Percentiles rank a stretch among this genome's conserved stretches.
Conservation (phyloP, 2,329 filamentous ascomycete genomes). For the Bipolaris cookei region DNA sequence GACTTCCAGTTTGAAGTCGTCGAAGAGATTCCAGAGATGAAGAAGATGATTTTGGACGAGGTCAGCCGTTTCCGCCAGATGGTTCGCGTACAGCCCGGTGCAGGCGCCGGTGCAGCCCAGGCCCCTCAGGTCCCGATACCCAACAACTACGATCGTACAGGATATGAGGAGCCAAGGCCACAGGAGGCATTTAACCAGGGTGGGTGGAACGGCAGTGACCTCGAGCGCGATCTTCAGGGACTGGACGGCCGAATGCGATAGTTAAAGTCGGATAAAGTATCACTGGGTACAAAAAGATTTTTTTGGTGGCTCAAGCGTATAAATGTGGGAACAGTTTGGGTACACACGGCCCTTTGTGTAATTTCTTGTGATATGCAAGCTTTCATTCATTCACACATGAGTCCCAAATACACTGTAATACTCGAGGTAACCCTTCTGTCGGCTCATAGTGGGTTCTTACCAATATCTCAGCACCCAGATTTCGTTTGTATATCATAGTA, state of each 20-base stretch:
- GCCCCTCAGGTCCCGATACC: conserved; percentile 66
- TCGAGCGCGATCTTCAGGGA: conserved; percentile 60
- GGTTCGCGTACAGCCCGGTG: conserved; percentile 54
- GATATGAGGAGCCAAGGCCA: conserved; percentile 67
- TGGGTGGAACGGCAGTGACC: conserved; percentile 45
- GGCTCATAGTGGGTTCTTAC: not conserved
- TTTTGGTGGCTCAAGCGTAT: conserved; percentile 12
- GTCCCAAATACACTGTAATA: not conserved
- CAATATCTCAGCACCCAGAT: not conserved
- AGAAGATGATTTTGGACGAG: conserved; percentile 96
- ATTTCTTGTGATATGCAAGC: conserved; percentile 7
- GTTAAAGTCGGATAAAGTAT: not conserved
- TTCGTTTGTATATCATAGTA: not conserved
- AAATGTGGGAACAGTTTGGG: conserved; percentile 4
- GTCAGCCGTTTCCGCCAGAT: conserved; percentile 80
- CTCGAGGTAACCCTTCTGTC: not conserved
- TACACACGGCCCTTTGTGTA: conserved; percentile 7
- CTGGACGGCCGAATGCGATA: conserved; percentile 39
- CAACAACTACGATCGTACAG: conserved; percentile 63
- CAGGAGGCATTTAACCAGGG: conserved; percentile 59
- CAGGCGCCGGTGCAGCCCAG: conserved; percentile 48
- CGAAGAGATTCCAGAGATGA: conserved; percentile 93
- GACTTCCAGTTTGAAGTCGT: conserved; percentile 99
- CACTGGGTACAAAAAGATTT: conserved; percentile 19
- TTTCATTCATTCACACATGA: not conserved